A percentile compares a stretch with the other conserved stretches of the same genome.
Conservation (phyloP, 352 stramenopile species). For the Globisporangium carolinianum region DNA sequence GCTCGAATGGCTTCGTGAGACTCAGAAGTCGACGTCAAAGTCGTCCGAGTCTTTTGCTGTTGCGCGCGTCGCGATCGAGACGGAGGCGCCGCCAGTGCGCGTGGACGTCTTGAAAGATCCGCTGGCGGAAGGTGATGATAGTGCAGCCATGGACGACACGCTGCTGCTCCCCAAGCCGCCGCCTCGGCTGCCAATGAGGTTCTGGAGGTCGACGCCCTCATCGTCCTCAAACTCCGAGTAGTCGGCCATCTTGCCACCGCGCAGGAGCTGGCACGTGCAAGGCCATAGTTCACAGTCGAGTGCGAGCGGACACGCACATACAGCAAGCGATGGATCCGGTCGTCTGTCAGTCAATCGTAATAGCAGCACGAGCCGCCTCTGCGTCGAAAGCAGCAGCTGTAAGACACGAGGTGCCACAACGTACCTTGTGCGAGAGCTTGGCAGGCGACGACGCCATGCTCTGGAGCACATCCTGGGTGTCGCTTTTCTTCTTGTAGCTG, state of each 20-base stretch:
- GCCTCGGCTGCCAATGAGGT: conserved; percentile 48
- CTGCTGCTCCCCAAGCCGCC: conserved; percentile 5
- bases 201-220: conserved; percentile 65
- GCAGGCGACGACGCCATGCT: conserved; percentile 53
- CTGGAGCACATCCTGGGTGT: conserved; percentile 42
- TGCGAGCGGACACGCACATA: too few relatives aligned
- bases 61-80: not conserved
- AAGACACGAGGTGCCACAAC: not conserved
- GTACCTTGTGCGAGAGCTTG: conserved; percentile 55
- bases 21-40: not conserved
- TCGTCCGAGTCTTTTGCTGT: not conserved
- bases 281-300: too few relatives aligned
- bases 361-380: too few relatives aligned
- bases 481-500: conserved; percentile 48
- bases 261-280: conserved; percentile 34
- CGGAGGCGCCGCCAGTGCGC: not conserved
- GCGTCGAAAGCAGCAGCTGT: not conserved
- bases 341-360: not conserved
- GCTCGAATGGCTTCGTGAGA: not conserved
- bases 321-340: not conserved
- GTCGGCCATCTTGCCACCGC: conserved; percentile 65
- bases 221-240: conserved; percentile 81
- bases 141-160: conserved; percentile 2
- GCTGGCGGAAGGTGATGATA: not conserved
- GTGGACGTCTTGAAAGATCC: conserved; percentile 1